Evolutionary conservation across 306 rosid genomes (phyloP), one percentile per base, ranked within the genome.

Genomic region (Lathyrus oleraceus): DNA sequence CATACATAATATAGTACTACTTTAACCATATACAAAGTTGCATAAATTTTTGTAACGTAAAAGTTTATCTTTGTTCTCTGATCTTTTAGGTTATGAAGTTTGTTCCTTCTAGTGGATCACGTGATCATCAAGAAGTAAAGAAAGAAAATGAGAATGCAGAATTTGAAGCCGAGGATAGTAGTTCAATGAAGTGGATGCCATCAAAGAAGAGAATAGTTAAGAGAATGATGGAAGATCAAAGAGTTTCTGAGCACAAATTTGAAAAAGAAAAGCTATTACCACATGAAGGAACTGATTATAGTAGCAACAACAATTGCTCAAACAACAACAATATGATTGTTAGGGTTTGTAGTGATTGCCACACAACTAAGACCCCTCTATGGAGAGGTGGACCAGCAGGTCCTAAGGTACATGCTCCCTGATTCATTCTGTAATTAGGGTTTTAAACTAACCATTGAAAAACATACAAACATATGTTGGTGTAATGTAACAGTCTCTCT

Each of bases 311-410:
- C 68, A 54, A 43, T 49, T 74, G 74, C 57, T 77, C 84, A 69
- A 75, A 67, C 32, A 52, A 20, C 40, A 66, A 6, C 17, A 62
- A 36, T 23, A 35, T 61, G 76, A 60, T 62, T 68, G 58, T 86
- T 83, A 89, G 98, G 82, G 92, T 83, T 79, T 92, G 96, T 73
- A 20, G 87, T 30, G 98, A 92, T 63, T 92, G 96, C 65, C 82
- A 88, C 83, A 89, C 98, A 27, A 86, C 95, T 6, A 89, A 87
- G 85, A 92, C 98, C 70, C 98, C 98, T 73, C 92, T 92, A 1
- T 92, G 96, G 98, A 92, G 98, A 71, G 81, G 91, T 75, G 98
- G 98, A 64, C 98, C 98, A 14, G 86, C 82, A 72, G 98, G 98
- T 45, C 98, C 98, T 1, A 87, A 92, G 96, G 98, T 89, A 87